Percentiles rank a stretch among this genome's conserved stretches.
These are phyloP conservation scores for Xylariaceae sp. DNA, from an alignment of 2,329 filamentous ascomycete genomes.

Conservation along the genomic window DNA sequence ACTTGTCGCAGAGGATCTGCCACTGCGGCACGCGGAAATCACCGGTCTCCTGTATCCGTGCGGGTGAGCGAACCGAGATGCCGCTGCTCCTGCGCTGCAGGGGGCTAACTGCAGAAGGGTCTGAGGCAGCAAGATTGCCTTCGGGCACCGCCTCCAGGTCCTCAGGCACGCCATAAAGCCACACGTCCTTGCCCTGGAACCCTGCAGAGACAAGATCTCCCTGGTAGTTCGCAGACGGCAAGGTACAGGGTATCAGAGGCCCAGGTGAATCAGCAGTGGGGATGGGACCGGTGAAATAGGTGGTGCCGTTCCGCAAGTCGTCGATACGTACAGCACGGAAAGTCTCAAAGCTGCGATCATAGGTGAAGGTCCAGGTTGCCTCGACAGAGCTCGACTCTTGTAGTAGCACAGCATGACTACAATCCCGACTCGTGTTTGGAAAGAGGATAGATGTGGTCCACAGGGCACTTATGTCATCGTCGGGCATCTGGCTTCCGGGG, in stretches of 20 bases:
- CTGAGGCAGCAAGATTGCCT: conserved; percentile 19
- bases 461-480: conserved; percentile 63
- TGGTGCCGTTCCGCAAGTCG: conserved; percentile 66
- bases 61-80: conserved; percentile 31
- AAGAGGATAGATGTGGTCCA: conserved; percentile 86
- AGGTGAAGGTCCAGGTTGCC: conserved; percentile 69
- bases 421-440: conserved; percentile 70
- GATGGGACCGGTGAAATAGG: conserved; percentile 68
- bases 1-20: conserved; percentile 61
- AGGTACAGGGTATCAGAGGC: conserved; percentile 59
- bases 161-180: conserved; percentile 72
- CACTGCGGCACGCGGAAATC: conserved; percentile 51
- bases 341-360: conserved; percentile 67
- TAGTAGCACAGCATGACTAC: conserved; percentile 67
- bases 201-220: conserved; percentile 68
- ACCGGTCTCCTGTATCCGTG: conserved; percentile 28
- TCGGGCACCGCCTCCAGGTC: conserved; percentile 58
- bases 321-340: conserved; percentile 72
- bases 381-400: conserved; percentile 55
- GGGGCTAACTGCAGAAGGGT: conserved; percentile 19
- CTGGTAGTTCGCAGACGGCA: conserved; percentile 60
- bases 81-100: conserved; percentile 34
- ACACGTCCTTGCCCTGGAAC: conserved; percentile 64
- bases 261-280: conserved; percentile 43
- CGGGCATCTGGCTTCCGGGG: conserved; percentile 56